phyloP scores from a whole-genome alignment of 2,329 filamentous ascomycete genomes.

The Neofusicoccum sp. region DNA sequence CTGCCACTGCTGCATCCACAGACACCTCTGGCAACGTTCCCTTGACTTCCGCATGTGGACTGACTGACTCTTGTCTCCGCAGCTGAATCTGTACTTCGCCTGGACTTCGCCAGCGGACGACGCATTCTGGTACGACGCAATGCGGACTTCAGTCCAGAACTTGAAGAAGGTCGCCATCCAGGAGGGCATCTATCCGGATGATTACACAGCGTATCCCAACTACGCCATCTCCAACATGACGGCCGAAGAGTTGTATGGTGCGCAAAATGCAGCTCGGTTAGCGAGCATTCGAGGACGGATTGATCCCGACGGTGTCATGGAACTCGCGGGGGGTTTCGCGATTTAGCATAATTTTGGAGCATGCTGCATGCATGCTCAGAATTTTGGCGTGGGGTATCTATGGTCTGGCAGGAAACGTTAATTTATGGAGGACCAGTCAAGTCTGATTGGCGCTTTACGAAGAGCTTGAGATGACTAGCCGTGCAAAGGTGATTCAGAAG shows the following conservation, averaged over 20 bases:
- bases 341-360: too few species aligned
- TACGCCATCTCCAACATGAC: neutral
- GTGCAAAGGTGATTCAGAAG: too few species aligned
- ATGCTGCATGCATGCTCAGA: too few species aligned
- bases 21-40: too few species aligned
- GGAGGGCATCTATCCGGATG: neutral
- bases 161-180: neutral
- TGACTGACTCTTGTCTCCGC: neutral
- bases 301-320: neutral
- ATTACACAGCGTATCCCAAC: neutral
- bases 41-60: too few species aligned
- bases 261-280: neutral
- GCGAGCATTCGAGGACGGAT: neutral
- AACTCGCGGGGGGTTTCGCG: neutral
- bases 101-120: neutral
- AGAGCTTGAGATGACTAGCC: too few species aligned
- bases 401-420: too few species aligned
- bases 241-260: neutral
- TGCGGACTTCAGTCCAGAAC: neutral
- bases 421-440: too few species aligned
- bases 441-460: too few species aligned
- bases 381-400: too few species aligned
- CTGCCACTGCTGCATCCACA: too few species aligned
- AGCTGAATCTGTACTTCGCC: constrained; percentile 5
- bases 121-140: neutral